Conservation (phyloP, 1,284 basidiomycete genomes). For the Puccinia horiana region DNA sequence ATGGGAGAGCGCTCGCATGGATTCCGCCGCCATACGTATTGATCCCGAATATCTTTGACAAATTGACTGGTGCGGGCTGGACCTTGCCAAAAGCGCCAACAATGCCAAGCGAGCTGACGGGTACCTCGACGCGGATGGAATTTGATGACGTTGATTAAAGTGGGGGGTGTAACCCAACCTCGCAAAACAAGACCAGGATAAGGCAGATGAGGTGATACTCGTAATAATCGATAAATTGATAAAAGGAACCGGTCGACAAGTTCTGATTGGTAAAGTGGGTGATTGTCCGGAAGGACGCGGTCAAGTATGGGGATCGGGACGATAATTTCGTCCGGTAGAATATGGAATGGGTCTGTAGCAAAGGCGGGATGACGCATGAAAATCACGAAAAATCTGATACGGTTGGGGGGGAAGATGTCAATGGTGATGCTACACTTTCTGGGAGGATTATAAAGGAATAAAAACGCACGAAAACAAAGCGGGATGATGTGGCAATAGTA, state of each 20-base stretch:
- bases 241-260: conserved; percentile 15
- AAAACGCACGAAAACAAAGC: conserved; percentile 32
- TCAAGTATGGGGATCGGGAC: neutral
- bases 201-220: conserved; percentile 47
- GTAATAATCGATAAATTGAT: conserved; percentile 28
- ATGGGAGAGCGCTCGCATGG: neutral
- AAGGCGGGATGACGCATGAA: conserved; percentile 48
- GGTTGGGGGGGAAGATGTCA: neutral
- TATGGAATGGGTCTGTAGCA: conserved; percentile 35
- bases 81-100: conserved; percentile 47
- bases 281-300: neutral
- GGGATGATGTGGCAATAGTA: conserved; percentile 35
- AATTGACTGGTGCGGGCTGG: conserved; percentile 16
- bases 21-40: conserved; percentile 36
- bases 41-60: conserved; percentile 25
- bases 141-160: conserved; percentile 28
- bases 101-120: conserved; percentile 47
- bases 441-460: neutral
- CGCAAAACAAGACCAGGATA: conserved; percentile 39
- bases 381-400: conserved; percentile 29
- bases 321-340: conserved; percentile 14
- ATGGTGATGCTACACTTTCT: neutral
- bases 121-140: conserved; percentile 42
- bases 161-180: conserved; percentile 35
- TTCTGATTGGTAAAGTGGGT: conserved; percentile 33